Base-by-base conservation (phyloP, 116 monocot genomes). In the Zostera marina region DNA sequence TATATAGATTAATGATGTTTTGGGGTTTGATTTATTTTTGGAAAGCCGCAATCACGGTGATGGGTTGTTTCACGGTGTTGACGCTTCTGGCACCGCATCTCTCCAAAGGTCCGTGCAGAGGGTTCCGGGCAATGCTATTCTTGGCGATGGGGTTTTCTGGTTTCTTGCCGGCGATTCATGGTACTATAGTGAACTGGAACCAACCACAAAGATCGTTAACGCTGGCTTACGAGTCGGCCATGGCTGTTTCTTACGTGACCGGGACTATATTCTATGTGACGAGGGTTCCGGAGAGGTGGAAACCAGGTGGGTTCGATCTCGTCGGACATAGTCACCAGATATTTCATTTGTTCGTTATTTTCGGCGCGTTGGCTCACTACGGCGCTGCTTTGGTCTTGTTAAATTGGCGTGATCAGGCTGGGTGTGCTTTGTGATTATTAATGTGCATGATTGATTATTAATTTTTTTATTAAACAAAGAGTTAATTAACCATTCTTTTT, bases 241-340 rank as follows among this genome's bases (percentile, higher is more conserved):
- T 89, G 96, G 96, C 83, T 12, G 59, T 44, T 42, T 64, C 63
- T 1, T 98, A 89, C 68, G 16, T 75, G 49, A 57, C 53, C 3
- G 96, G 90, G 39, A 85, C 85, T 0, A 20, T 59, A 24, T 98
- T 89, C 54, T 98, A 89, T 44, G 76, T 86, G 3, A 81, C 55
- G 46, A 41, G 96, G 0, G 71, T 94, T 11, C 94, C 94, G 13
- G 94, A 94, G 70, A 59, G 77, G 62, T 88, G 94, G 94, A 59
- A 45, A 72, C 94, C 94, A 0, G 88, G 94, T 9, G 12, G 0
- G 39, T 94, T 88, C 52, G 94, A 94, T 44, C 57, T 94, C 1
- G 63, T 76, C 41, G 88, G 94, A 3, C 81, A 81, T 15, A 94
- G 94, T 56, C 94, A 94, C 40, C 94, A 94, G 74, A 94, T 94